Base-by-base conservation (phyloP, 2,329 filamentous ascomycete species). In the Aureobasidium leucospermi region DNA sequence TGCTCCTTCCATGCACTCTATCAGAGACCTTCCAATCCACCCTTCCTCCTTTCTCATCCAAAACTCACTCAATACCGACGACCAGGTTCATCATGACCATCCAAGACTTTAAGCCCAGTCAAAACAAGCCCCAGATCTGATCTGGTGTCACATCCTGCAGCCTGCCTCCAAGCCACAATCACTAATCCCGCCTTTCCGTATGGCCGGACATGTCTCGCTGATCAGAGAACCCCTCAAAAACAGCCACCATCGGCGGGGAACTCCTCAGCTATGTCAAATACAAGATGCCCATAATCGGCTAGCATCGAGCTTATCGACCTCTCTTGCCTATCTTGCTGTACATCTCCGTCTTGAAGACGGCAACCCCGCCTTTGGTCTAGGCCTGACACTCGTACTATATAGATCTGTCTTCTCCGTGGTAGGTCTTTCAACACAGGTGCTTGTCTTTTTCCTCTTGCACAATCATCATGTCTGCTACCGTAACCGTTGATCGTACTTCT, bases 401-500 rank as follows among this genome's bases (percentile, higher is more conserved):
- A 52, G 43, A 48, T 23, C 36, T 46, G 16, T 11, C 6, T 39
- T 6, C 23, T 4, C 10, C 10, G 8, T 15, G 28, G 45, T 29
- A 19, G 38, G 51, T 19, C 28, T 51, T 7, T 48, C 4, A 23
- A 23, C 23, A 23, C 23, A 23, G 23, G 23, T 23, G 29, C 15
- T 19, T 13, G 15, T 43, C 11, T 9, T 9, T 23, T 13, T 19
- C 13, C 9, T 23, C 16, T 9, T 9, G 19, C 15, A 4, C 2
- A 29, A 11, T 32, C 28, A 47, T 58, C 34, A 42, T 58, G 39
- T 49, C 60, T 51, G 23, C 39, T 10, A 47, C 51, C 19, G 49
- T 49, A 15, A 51, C 42, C 28, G 60, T 59, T 2, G 62, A 63
- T 32, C 61, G 49, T 39, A 60, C 60, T 4, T 58, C 62, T 4